A percentile compares a stretch with the other conserved stretches of the same genome.
These are phyloP conservation scores for Plantago rigida DNA, from an alignment of 305 asterid species.

Conservation along the genomic window DNA sequence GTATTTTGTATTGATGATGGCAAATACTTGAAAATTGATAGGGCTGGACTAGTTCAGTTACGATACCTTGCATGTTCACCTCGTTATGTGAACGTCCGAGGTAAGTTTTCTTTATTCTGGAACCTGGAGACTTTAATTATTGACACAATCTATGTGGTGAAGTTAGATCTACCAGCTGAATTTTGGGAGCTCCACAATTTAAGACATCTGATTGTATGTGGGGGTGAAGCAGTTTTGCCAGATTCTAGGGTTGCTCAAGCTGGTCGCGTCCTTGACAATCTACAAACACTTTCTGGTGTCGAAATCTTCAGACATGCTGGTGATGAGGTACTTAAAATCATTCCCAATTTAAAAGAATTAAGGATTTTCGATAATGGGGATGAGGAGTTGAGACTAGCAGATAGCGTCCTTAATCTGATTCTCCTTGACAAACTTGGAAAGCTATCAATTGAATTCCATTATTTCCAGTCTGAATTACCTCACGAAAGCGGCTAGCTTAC, in stretches of 20 bases:
- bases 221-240: not conserved
- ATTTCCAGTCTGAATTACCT: not conserved
- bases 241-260: not conserved
- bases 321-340: not conserved
- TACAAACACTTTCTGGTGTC: not conserved
- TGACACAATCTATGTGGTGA: not conserved
- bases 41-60: slow-evolving; percentile 3
- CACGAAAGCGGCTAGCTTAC: not conserved
- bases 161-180: not conserved
- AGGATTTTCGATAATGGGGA: not conserved
- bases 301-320: not conserved
- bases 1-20: too few species aligned
- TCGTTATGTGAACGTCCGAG: too few species aligned
- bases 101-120: not conserved
- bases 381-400: not conserved
- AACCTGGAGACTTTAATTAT: slow-evolving; percentile 23
- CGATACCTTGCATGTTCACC: slow-evolving; percentile 21
- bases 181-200: slow-evolving; percentile 15
- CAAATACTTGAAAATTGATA: too few species aligned
- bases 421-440: slow-evolving; percentile 7
- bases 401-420: slow-evolving; percentile 1
- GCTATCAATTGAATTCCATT: not conserved
- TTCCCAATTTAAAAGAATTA: slow-evolving; percentile 15
- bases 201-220: slow-evolving; percentile 1
- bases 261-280: not conserved